A percentile compares a stretch with the other conserved stretches of the same genome.
These are phyloP conservation scores for Cadophora gregata DNA, from an alignment of 2,329 filamentous ascomycete genomes.

Conservation along the genomic window DNA sequence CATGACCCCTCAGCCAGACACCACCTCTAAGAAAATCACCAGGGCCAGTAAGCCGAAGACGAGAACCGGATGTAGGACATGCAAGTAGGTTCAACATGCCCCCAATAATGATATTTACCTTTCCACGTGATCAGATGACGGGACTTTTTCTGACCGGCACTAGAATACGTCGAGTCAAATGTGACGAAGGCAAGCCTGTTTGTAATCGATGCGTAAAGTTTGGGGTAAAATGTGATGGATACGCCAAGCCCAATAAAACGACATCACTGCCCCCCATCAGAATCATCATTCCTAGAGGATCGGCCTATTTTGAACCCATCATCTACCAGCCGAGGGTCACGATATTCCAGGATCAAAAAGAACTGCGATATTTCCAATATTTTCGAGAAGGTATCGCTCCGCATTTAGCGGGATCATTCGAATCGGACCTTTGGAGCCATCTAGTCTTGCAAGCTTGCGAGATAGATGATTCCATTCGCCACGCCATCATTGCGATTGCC, in stretches of 20 bases:
- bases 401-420: conserved; percentile 69
- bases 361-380: conserved; percentile 63
- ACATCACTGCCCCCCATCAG: not conserved
- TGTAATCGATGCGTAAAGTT: conserved; percentile 13
- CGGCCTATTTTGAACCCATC: not conserved
- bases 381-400: conserved; percentile 63
- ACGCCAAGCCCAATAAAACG: not conserved
- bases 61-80: conserved; percentile 18
- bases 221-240: conserved; percentile 18
- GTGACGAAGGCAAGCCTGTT: conserved; percentile 62
- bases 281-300: conserved; percentile 8
- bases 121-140: not conserved
- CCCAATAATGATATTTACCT: not conserved
- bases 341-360: conserved; percentile 53
- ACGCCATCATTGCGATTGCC: conserved; percentile 67
- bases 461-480: conserved; percentile 61
- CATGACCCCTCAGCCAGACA: not conserved
- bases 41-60: conserved; percentile 13
- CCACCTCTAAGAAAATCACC: not conserved
- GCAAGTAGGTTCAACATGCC: conserved; percentile 13
- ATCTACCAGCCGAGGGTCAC: not conserved
- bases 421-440: conserved; percentile 65
- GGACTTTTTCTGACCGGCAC: not conserved
- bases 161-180: conserved; percentile 60
- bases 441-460: conserved; percentile 67